Conservation (phyloP, 2,329 filamentous ascomycete species). For the Monosporascus sp. region DNA sequence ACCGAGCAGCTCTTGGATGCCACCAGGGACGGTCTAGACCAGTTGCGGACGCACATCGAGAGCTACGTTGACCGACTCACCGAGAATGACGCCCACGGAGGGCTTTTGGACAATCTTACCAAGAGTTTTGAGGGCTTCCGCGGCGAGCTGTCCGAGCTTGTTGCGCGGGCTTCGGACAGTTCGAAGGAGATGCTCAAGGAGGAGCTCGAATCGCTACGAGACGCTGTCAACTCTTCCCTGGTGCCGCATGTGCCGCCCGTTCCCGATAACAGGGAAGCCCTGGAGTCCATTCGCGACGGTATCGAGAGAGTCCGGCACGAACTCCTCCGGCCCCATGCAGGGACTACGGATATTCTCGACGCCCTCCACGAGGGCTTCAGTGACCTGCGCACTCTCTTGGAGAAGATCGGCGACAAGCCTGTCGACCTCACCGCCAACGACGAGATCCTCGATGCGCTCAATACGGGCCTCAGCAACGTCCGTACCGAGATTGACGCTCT, state of each 20-base stretch:
- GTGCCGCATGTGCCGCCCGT: slow-evolving; percentile 48
- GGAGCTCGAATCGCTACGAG: slow-evolving; percentile 77
- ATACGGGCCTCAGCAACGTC: slow-evolving; percentile 71
- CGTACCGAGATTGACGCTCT: slow-evolving; percentile 74
- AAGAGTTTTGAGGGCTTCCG: slow-evolving; percentile 62
- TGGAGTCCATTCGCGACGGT: slow-evolving; percentile 66
- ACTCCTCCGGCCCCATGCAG: slow-evolving; percentile 59
- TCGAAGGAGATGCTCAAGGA: slow-evolving; percentile 69
- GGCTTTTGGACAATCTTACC: slow-evolving; percentile 66
- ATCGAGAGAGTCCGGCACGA: slow-evolving; percentile 72
- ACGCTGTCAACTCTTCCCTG: slow-evolving; percentile 67
- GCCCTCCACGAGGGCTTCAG: slow-evolving; percentile 84
- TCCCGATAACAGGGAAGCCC: slow-evolving; percentile 56
- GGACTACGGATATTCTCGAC: slow-evolving; percentile 84
- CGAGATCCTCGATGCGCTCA: slow-evolving; percentile 84
- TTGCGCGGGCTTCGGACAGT: slow-evolving; percentile 41
- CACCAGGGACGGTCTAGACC: slow-evolving; percentile 81
- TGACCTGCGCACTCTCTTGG: slow-evolving; percentile 70
- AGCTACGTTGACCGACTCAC: slow-evolving; percentile 69
- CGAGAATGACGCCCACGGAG: slow-evolving; percentile 67
- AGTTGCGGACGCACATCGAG: slow-evolving; percentile 74
- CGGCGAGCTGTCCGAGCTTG: slow-evolving; percentile 61
- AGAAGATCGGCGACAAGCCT: slow-evolving; percentile 72
- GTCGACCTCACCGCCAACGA: slow-evolving; percentile 78
- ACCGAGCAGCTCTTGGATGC: slow-evolving; percentile 86